phyloP scores from a whole-genome alignment of 257 asterid species.

The Mitragyna speciosa region DNA sequence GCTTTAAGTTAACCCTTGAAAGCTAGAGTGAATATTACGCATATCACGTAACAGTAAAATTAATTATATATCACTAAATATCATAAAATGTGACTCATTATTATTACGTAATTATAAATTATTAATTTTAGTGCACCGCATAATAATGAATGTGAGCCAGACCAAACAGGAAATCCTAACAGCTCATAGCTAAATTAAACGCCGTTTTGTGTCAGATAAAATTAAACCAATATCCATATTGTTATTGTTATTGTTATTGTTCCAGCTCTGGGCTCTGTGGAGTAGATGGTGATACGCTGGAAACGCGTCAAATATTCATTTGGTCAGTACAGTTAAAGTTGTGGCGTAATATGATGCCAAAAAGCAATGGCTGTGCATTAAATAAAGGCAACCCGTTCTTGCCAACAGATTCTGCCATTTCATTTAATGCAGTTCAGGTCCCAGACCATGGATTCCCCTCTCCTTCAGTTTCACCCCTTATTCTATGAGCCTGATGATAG shows the following conservation, averaged over 20 bases:
- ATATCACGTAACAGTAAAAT: too few species aligned
- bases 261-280: constrained; percentile 17
- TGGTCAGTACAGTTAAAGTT: not conserved
- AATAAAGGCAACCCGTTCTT: constrained; percentile 25
- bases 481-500: not conserved
- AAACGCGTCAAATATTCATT: constrained; percentile 19
- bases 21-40: too few species aligned
- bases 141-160: too few species aligned
- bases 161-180: not conserved
- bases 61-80: too few species aligned
- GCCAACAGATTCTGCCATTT: constrained; percentile 30
- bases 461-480: not conserved
- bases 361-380: constrained; percentile 22
- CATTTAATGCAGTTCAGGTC: constrained; percentile 31
- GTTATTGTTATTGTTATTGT: too few species aligned
- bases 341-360: not conserved
- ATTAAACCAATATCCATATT: not conserved
- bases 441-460: not conserved
- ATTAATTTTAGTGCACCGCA: too few species aligned
- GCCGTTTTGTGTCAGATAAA: constrained; percentile 3
- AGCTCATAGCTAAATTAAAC: not conserved
- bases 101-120: too few species aligned
- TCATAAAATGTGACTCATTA: too few species aligned
- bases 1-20: not conserved
- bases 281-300: not conserved